phyloP scores from a whole-genome alignment of 2,329 filamentous ascomycete species.

The Phaeosphaeria sp. region DNA sequence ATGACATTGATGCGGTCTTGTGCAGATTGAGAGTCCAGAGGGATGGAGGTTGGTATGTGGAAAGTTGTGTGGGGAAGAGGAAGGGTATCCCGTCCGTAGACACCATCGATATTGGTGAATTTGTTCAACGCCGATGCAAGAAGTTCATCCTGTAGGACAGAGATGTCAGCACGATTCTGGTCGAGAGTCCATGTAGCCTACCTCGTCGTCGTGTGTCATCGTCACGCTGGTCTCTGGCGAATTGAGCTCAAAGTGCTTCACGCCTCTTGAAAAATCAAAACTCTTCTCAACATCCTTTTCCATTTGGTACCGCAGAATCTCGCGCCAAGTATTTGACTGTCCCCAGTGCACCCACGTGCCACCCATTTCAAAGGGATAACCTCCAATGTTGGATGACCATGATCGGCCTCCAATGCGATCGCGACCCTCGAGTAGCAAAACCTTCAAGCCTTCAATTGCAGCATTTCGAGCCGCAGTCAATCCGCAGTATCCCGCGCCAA shows the following conservation, averaged over 20 bases:
- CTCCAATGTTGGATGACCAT: constrained; percentile 48
- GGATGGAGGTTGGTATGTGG: constrained; percentile 9
- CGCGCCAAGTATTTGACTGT: constrained; percentile 36
- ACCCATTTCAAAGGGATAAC: constrained; percentile 50
- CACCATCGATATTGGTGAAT: constrained; percentile 57
- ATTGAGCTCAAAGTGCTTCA: constrained; percentile 53
- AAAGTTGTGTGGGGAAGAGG: constrained; percentile 51
- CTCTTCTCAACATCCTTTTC: constrained; percentile 35
- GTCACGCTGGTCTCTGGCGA: constrained; percentile 34
- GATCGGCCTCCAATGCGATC: constrained; percentile 54
- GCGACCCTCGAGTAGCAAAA: constrained; percentile 49
- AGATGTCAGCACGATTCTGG: neutral
- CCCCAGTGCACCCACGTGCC: constrained; percentile 50
- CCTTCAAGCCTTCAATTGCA: constrained; percentile 24
- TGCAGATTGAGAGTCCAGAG: constrained; percentile 37
- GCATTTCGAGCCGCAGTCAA: constrained; percentile 33
- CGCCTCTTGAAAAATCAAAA: constrained; percentile 51
- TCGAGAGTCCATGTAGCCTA: constrained; percentile 7
- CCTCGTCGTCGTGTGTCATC: constrained; percentile 54
- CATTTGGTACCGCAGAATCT: constrained; percentile 57
- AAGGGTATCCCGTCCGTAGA: constrained; percentile 46
- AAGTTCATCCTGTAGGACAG: constrained; percentile 24
- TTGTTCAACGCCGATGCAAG: constrained; percentile 46
- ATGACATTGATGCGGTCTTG: constrained; percentile 55
- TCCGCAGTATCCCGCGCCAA: constrained; percentile 34